phyloP scores from a whole-genome alignment of 768 basidiomycete genomes.

The Naematelia aurantialba region DNA sequence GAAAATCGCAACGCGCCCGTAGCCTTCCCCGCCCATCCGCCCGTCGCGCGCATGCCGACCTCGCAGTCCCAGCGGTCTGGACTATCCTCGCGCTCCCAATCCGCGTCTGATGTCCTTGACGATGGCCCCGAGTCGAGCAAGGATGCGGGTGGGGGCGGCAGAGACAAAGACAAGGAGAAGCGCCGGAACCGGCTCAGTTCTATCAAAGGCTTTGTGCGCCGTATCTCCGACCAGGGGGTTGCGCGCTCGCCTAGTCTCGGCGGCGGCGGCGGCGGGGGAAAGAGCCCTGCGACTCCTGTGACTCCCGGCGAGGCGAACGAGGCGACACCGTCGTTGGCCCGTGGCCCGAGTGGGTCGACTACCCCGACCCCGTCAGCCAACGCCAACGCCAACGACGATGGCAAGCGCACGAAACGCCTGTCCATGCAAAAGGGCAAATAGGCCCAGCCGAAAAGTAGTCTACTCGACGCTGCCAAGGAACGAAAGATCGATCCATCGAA shows the following conservation, averaged over 20 bases:
- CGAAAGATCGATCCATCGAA: too few relatives aligned
- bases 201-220: slow-evolving; percentile 41
- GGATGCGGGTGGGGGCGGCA: too few relatives aligned
- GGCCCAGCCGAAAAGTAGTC: not conserved
- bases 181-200: slow-evolving; percentile 34
- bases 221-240: slow-evolving; percentile 42
- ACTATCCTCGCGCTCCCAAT: slow-evolving; percentile 7
- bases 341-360: not conserved
- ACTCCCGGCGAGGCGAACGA: too few relatives aligned
- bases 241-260: slow-evolving; percentile 10
- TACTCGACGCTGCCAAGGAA: too few relatives aligned
- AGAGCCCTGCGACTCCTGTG: too few relatives aligned
- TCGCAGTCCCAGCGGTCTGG: slow-evolving; percentile 19
- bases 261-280: too few relatives aligned
- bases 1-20: not conserved
- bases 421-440: not conserved
- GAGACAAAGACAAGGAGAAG: slow-evolving; percentile 31
- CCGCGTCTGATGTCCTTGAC: slow-evolving; percentile 14
- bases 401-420: not conserved
- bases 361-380: not conserved
- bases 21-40: not conserved
- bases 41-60: slow-evolving; percentile 10
- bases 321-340: slow-evolving; percentile 5
- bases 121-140: slow-evolving; percentile 5
- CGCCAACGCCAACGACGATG: too few relatives aligned